These are phyloP conservation scores for Hyphodiscus hymeniophilus DNA, from an alignment of 495 filamentous ascomycete species.

Conservation along the genomic window DNA sequence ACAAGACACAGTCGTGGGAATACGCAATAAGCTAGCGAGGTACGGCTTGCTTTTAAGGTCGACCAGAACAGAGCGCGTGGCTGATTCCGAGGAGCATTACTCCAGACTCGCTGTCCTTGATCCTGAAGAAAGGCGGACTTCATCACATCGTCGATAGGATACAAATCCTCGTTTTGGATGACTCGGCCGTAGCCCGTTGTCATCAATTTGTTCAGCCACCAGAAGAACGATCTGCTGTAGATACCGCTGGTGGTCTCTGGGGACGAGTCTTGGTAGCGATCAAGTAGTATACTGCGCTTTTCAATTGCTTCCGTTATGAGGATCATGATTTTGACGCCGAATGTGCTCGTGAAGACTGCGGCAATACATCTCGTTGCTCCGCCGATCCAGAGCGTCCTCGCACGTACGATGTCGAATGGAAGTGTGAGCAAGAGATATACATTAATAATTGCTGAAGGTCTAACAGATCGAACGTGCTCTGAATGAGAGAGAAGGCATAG, in stretches of 20 bases:
- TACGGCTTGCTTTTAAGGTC: conserved; percentile 37
- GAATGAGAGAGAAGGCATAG: conserved; percentile 12
- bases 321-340: conserved; percentile 39
- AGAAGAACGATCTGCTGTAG: conserved; percentile 47
- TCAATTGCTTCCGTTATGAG: conserved; percentile 45
- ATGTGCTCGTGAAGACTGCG: conserved; percentile 35
- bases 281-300: conserved; percentile 38
- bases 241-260: conserved; percentile 52
- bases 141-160: conserved; percentile 15
- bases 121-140: conserved; percentile 8
- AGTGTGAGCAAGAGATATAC: conserved; percentile 33
- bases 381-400: conserved; percentile 32
- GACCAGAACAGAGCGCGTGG: conserved; percentile 32
- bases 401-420: conserved; percentile 32
- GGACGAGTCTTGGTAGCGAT: conserved; percentile 34
- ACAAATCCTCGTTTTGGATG: conserved; percentile 12
- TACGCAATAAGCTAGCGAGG: conserved; percentile 27
- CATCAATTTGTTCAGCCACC: conserved; percentile 53
- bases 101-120: conserved; percentile 19
- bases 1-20: conserved; percentile 46
- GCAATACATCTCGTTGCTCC: conserved; percentile 13
- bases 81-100: conserved; percentile 31
- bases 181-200: conserved; percentile 32
- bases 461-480: conserved; percentile 30
- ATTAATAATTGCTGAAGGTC: conserved; percentile 35